These are phyloP conservation scores for Podospora australis DNA, from an alignment of 495 filamentous ascomycete species.

Conservation along the genomic window DNA sequence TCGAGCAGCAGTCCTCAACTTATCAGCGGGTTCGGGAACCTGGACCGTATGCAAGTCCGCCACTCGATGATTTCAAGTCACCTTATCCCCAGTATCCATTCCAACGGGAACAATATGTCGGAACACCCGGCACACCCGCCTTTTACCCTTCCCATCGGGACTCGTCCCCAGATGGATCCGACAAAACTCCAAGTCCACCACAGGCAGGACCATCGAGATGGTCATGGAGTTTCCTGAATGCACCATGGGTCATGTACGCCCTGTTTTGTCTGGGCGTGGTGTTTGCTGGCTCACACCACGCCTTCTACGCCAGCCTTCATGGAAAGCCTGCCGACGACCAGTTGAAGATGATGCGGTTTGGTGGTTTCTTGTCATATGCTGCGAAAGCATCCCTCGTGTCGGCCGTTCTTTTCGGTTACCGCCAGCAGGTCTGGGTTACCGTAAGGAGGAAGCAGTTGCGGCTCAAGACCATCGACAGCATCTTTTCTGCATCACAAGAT, in stretches of 20 bases:
- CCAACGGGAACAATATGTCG: neutral
- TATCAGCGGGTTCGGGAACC: neutral
- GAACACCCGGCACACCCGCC: neutral
- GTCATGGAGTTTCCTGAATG: slow-evolving; percentile 13
- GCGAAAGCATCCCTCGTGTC: slow-evolving; percentile 21
- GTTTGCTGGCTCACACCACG: slow-evolving; percentile 19
- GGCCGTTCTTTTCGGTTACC: slow-evolving; percentile 24
- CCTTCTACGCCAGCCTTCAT: slow-evolving; percentile 17
- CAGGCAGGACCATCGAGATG: neutral
- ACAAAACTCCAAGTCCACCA: no score
- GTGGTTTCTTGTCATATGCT: slow-evolving; percentile 20
- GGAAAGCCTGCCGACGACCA: slow-evolving; percentile 22
- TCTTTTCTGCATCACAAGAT: slow-evolving; percentile 30
- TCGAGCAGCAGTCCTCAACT: neutral
- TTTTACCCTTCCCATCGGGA: neutral
- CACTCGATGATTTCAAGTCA: neutral
- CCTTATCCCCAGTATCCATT: neutral
- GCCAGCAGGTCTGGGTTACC: slow-evolving; percentile 25
- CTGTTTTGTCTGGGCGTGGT: slow-evolving; percentile 17
- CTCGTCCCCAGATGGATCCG: neutral
- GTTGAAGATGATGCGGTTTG: slow-evolving; percentile 23
- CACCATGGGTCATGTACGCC: slow-evolving; percentile 21
- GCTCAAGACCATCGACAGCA: slow-evolving; percentile 26
- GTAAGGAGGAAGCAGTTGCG: slow-evolving; percentile 17
- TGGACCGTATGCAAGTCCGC: neutral